These are phyloP conservation scores for Borovskyia barvae DNA, from an alignment of 208 protist species.

Conservation along the genomic window DNA sequence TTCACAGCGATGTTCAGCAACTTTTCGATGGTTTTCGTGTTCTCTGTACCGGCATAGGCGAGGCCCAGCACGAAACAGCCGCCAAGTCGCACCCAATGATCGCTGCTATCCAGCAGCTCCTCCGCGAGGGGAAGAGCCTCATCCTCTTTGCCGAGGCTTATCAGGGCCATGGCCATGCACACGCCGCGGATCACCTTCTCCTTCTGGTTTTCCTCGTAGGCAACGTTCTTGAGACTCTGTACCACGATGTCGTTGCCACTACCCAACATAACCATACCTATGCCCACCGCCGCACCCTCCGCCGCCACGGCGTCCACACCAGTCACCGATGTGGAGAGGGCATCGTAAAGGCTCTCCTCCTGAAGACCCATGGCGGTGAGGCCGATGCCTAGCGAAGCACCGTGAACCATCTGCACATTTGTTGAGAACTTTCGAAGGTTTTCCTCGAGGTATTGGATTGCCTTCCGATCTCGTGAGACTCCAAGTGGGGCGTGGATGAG, in stretches of 20 bases:
- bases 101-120: conserved; percentile 90
- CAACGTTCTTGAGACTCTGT: conserved; percentile 92
- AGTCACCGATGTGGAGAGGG: conserved; percentile 94
- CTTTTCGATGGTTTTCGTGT: conserved; percentile 91
- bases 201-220: conserved; percentile 97
- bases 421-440: conserved; percentile 62
- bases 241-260: conserved; percentile 84
- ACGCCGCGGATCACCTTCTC: conserved; percentile 99
- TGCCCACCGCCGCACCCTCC: conserved; percentile 97
- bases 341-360: conserved; percentile 93
- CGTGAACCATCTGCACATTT: conserved; percentile 95
- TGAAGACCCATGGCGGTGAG: conserved; percentile 88
- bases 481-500: conserved; percentile 96
- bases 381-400: conserved; percentile 96
- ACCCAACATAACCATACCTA: conserved; percentile 98
- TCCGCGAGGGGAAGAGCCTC: conserved; percentile 93
- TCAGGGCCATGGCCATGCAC: conserved; percentile 95
- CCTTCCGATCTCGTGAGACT: conserved; percentile 80
- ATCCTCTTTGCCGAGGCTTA: conserved; percentile 97
- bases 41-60: conserved; percentile 97
- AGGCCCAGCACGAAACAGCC: conserved; percentile 97
- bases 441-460: conserved; percentile 78
- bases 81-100: conserved; percentile 97
- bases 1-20: conserved; percentile 97
- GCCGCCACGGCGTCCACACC: conserved; percentile 96